Evolutionary conservation across 1,284 basidiomycete species (phyloP), one percentile per base, ranked within the genome.

Genomic region (Psilocybe mexicana): DNA sequence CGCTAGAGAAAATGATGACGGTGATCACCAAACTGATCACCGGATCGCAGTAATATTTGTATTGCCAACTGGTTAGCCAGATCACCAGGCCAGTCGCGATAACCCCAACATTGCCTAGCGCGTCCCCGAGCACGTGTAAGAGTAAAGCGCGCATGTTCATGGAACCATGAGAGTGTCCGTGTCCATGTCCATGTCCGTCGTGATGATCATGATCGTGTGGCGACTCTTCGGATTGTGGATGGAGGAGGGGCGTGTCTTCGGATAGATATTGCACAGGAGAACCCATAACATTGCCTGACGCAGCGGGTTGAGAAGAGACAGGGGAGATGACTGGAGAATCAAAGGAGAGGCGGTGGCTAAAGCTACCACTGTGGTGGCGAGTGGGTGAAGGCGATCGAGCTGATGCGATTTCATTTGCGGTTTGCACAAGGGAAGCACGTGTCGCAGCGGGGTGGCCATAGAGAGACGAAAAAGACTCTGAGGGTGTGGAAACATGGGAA

Each of bases 61-160:
- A 92, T 60, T 75, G 75, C 87, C 88, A 92, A 24, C 80, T 74
- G 1, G 88, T 85, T 51, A 91, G 81, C 94, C 93, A 95, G 69
- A 98, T 96, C 69, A 97, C 79, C 8, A 98, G 82, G 63, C 97
- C 97, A 3, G 96, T 93, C 28, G 89, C 86, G 61, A 99, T 98
- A 62, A 99, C 97, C 61, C 97, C 97, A 61, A 98, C 91, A 72
- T 99, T 99, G 58, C 97, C 96, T 43, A 98, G 81, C 25, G 97
- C 97, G 76, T 99, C 97, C 36, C 97, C 96, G 43, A 99, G 74
- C 26, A 99, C 96, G 74, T 99, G 97, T 25, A 99, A 76, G 57
- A 99, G 82, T 2, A 99, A 83, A 30, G 95, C 97, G 35, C 81
- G 91, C 95, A 99, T 98, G 76, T 98, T 99, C 96, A 99, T 98